Base-by-base conservation (phyloP, 192 early-diverging fungal species). In the Bifiguratus adelaidae region DNA sequence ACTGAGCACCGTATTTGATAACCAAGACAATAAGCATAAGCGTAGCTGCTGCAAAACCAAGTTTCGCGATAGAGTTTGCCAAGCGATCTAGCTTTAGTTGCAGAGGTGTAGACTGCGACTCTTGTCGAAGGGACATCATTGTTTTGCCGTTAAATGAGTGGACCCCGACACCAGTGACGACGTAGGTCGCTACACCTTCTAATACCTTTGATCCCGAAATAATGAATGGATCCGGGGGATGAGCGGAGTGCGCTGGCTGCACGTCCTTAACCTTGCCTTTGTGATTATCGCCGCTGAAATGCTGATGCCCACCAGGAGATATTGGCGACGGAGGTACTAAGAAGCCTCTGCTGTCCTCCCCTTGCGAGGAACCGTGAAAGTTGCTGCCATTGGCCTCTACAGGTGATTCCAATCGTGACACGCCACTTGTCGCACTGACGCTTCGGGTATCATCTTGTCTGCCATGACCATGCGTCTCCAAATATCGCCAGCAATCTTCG, bases 21-120 rank as follows among this genome's bases (percentile, higher is more conserved):
- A 92, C 49, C 19, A 99, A 62, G 9, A 81, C 72, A 23, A 95
- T 60, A 30, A 99, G 58, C 85, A 99, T 94, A 13, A 87, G 53
- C 46, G 88, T 32, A 48, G 91, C 89, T 2, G 86, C 86, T 26
- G 72, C 74, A n/a, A 79, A 73, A 29, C 92, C 96, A 2, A 94
- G 67, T 63, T 96, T 97, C 52, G 91, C 91, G 58, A 99, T 99
- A 32, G 77, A 64, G 48, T 92, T 88, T 7, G 96, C 95, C 38
- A 99, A 66, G 16, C 54, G 58, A 50, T 88, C 85, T 35, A 99
- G 78, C 56, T 97, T 97, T 41, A 63, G 56, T 62, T 99, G 96
- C 8, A 99, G 68, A 4, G 96, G 96, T 0, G 96, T 99, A 19
- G 79, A 80, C 51, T 92, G 85, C 26, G 59, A 53, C 50, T 95